Percentiles rank a stretch among this genome's conserved stretches.
Conservation (phyloP, 1,139 yeast species). For the Scheffersomyces titani region DNA sequence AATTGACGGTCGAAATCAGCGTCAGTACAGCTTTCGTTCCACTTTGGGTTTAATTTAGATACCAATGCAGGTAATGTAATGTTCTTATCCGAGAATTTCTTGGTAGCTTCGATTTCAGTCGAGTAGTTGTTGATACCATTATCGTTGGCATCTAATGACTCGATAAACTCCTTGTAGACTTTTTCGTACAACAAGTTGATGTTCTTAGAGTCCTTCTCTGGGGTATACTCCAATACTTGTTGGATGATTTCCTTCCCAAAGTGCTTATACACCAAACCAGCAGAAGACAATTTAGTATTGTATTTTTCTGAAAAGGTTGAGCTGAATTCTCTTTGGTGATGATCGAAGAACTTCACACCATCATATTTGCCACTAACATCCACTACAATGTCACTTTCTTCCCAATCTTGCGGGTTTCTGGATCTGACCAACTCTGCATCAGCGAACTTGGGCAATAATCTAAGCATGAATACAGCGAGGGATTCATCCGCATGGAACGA, state of each 20-base stretch:
- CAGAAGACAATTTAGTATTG: slow-evolving; percentile 82
- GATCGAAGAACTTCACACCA: slow-evolving; percentile 85
- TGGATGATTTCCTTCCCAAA: slow-evolving; percentile 80
- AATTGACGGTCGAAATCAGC: slow-evolving; percentile 69
- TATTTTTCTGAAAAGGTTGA: slow-evolving; percentile 38
- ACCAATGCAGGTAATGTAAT: slow-evolving; percentile 80
- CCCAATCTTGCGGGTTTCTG: slow-evolving; percentile 82
- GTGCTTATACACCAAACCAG: slow-evolving; percentile 92
- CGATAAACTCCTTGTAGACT: slow-evolving; percentile 82
- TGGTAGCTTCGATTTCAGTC: slow-evolving; percentile 43
- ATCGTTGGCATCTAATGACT: slow-evolving; percentile 90
- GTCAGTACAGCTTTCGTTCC: slow-evolving; percentile 72
- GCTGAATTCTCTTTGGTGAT: slow-evolving; percentile 76
- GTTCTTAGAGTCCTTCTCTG: slow-evolving; percentile 28
- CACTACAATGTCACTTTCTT: slow-evolving; percentile 84
- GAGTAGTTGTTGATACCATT: slow-evolving; percentile 84
- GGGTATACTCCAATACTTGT: slow-evolving; percentile 34
- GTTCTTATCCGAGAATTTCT: slow-evolving; percentile 52
- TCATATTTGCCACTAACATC: slow-evolving; percentile 97
- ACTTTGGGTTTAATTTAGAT: slow-evolving; percentile 77
- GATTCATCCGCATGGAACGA: slow-evolving; percentile 97
- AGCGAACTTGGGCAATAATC: slow-evolving; percentile 66
- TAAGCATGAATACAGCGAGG: slow-evolving; percentile 88
- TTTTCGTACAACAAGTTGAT: slow-evolving; percentile 69
- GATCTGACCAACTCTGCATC: slow-evolving; percentile 76